Evolutionary conservation across 176 grass and related monocot genomes (phyloP), one percentile per base, ranked within the genome.

Genomic region (Melocanna baccifera): DNA sequence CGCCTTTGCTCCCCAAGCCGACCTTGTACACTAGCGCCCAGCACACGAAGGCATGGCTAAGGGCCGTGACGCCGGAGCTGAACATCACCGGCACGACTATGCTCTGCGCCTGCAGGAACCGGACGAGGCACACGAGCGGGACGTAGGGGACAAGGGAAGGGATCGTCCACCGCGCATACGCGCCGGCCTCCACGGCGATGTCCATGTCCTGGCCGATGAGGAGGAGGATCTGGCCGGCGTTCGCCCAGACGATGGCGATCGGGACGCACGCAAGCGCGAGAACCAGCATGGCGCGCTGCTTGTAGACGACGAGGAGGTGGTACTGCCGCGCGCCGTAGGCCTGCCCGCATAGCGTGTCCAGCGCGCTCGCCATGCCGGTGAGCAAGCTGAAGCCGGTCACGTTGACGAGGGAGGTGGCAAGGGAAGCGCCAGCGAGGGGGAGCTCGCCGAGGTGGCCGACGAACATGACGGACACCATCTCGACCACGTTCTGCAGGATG

Each of bases 151-250:
- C 75, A 45, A 97, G 92, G 18, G 84, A 74, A 56, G 90, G 94
- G 45, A 92, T 83, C 64, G 88, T 69, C 94, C 92, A 94, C 23
- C 65, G 66, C 22, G 92, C 78, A 66, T 92, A 97, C 6, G 67
- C 75, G 28, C 94, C 94, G 62, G 94, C 92, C 74, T 84, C 90
- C 4, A 64, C 81, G 9, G 94, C 91, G 61, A 96, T 96, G 15
- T 41, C 89, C 0, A 4, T 13, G 29, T 91, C 88, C 87, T 96
- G 91, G 45, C 91, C 91, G 25, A 90, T 51, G 25, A 87, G 2
- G 5, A 89, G 9, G 5, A 94, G 90, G 71, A 94, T 77, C 45
- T 43, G 71, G 14, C 28, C 55, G 5, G 87, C 72, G 85, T n/a
- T 81, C 68, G 71, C 82, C 81, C 85, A 94, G 77, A 92, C 25